Base-by-base conservation (phyloP, 768 basidiomycete genomes). In the Macrolepiota dolichaula region DNA sequence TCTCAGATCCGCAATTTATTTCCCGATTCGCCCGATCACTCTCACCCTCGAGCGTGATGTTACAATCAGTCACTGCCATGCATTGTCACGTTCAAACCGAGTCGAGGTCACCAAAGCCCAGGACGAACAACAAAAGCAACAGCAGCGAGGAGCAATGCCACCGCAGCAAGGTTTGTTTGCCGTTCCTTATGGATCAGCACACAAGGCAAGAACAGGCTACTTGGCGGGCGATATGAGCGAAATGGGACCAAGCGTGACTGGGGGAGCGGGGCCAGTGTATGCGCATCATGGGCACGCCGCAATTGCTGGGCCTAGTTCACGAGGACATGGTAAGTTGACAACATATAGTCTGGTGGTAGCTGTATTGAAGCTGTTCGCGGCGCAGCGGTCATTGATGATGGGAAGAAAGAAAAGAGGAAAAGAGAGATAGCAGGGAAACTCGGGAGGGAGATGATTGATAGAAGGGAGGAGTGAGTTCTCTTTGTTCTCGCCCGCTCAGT, bases 151-250 rank as follows among this genome's bases (percentile, higher is more conserved):
- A 22, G 50, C 53, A 47, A 88, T 88, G 85, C 87, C 87, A 52
- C 88, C 88, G 49, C 86, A 88, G 63, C 85, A 83, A 64, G 88
- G 88, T 56, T 75, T 89, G 63, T 90, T 90, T 67, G 76, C 85
- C 2, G 71, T 89, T 15, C 81, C 86, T 15, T 84, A 84, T 69
- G 75, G 80, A 32, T 76, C 82, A 13, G 66, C 68, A 13, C 69
- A 67, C 50, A 68, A 70, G 47, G 61, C 64, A 40, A 55, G 66
- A 27, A 58, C 65, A 7, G 55, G 63, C 35, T 61, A 55, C 50
- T 62, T 63, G 53, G 53, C 62, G 19, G 62, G 60, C 13, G 71
- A 72, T 36, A 70, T 69, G 52, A 64, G 70, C 29, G 74, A 74
- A 35, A 69, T 73, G 64, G 72, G 66, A 15, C 38, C 57, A 11